phyloP scores from a whole-genome alignment of 2,329 filamentous ascomycete species.

The Thelonectria blattea region DNA sequence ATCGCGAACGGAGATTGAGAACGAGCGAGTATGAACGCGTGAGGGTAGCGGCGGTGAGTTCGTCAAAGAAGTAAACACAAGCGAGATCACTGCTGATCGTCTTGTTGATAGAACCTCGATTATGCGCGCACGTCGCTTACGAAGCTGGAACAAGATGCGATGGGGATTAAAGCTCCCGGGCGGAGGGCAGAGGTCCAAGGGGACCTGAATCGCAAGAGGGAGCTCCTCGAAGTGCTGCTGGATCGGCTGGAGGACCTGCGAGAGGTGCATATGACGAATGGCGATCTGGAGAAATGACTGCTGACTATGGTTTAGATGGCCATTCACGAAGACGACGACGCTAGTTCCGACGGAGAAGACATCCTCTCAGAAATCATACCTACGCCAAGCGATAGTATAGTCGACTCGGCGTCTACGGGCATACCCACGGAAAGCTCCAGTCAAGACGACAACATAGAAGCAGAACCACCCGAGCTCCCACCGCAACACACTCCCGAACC shows the following conservation, averaged over 20 bases:
- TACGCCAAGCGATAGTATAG: slow-evolving; percentile 59
- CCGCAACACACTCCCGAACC: slow-evolving; percentile 23
- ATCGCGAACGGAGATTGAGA: slow-evolving; percentile 62
- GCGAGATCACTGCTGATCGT: slow-evolving; percentile 11
- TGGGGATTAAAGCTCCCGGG: slow-evolving; percentile 62
- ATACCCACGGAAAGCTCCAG: slow-evolving; percentile 26
- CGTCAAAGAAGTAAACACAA: background rate
- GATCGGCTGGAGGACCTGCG: slow-evolving; percentile 72
- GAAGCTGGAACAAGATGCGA: slow-evolving; percentile 72
- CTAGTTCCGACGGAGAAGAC: slow-evolving; percentile 61
- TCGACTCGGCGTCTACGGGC: slow-evolving; percentile 47
- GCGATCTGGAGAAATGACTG: background rate
- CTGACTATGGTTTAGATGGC: slow-evolving; percentile 41
- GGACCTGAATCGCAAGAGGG: slow-evolving; percentile 69
- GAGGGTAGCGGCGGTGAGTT: slow-evolving; percentile 50
- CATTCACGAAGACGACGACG: slow-evolving; percentile 44
- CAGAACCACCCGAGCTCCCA: slow-evolving; percentile 55
- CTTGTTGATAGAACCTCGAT: slow-evolving; percentile 67
- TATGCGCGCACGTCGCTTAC: slow-evolving; percentile 73
- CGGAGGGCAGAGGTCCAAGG: slow-evolving; percentile 66
- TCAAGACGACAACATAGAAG: slow-evolving; percentile 42
- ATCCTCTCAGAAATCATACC: slow-evolving; percentile 60
- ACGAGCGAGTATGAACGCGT: slow-evolving; percentile 69
- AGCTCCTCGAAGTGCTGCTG: slow-evolving; percentile 68
- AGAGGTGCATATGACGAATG: slow-evolving; percentile 53